Evolutionary conservation across 2,329 filamentous ascomycete genomes (phyloP).

Genomic region (Dactylellina parvicollis): DNA sequence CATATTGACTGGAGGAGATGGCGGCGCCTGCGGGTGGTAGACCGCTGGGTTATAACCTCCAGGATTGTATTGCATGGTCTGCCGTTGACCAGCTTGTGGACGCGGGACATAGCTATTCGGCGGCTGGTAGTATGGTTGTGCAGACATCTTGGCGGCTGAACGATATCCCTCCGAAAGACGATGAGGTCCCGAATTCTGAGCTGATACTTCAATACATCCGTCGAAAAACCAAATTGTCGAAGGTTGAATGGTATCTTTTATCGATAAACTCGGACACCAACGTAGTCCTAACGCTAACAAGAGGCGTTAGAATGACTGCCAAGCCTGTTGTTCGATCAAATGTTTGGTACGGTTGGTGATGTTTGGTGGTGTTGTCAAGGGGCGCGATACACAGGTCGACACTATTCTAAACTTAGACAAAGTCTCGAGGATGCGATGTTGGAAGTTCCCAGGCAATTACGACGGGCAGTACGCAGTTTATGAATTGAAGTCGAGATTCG

Average conservation of each 20-base stretch:
- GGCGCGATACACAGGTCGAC: not conserved
- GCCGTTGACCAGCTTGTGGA: slow-evolving; percentile 40
- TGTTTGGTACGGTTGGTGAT: too few relatives aligned
- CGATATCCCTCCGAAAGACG: slow-evolving; percentile 7
- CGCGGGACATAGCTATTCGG: slow-evolving; percentile 48
- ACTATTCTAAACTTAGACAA: not conserved
- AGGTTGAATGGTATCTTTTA: not conserved
- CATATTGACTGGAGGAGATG: slow-evolving; percentile 50
- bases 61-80: slow-evolving; percentile 52
- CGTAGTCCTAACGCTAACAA: not conserved
- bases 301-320: too few relatives aligned
- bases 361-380: not conserved
- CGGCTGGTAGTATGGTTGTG: slow-evolving; percentile 51
- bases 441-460: not conserved
- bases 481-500: not conserved
- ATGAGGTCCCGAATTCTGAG: not conserved
- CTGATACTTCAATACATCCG: slow-evolving; percentile 32
- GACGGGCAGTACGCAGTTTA: not conserved
- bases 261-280: not conserved
- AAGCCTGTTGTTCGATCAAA: too few relatives aligned
- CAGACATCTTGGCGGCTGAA: slow-evolving; percentile 36
- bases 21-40: slow-evolving; percentile 50
- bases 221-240: not conserved
- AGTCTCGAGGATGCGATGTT: not conserved
- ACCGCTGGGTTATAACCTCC: slow-evolving; percentile 49